Base-by-base conservation (phyloP, 306 rosid genomes). In the Sphenostylis stenocarpa region DNA sequence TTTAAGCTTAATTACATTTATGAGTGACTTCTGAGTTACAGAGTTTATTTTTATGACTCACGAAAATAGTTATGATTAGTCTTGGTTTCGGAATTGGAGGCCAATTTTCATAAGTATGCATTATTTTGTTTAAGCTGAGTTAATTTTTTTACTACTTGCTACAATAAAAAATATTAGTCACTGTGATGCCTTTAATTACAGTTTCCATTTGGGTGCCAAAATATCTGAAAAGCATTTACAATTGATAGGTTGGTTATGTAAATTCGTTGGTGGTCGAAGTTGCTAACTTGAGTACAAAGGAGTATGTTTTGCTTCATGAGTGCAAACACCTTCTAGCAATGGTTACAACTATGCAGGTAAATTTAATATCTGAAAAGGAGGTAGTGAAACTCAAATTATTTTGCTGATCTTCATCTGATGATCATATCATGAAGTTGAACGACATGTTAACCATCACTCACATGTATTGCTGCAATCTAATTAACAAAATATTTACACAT, bases 161-260 rank as follows among this genome's bases (percentile, higher is more conserved):
- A 0, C 8, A 5, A 8, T 52, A 13, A 52, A 19, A 52, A 4
- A 5, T 26, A 57, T 57, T 13, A 33, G 63, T 11, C 15, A 53
- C 61, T 53, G 61, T 23, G n/a, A 24, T 14, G 38, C 19, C 11
- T 57, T 60, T 60, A 13, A 26, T 20, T 13, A 60, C 43, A 43
- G 43, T 31, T n/a, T 60, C 23, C 21, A 31, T 60, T 60, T 23
- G 3, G 1, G 23, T 14, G 65, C 10, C 38, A 58, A 60, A 60
- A 28, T 15, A 15, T 60, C 21, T 60, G 43, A 60, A 62, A n/a
- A 31, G 3, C 45, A n/a, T 33, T 62, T 62, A 23, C 67, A n/a
- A 33, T 62, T 62, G 67, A 60, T 62, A 62, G 67, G 67, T 62
- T 62, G 67, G 24, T 33, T 21, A 33, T n/a, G 24, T 62, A 62